These are phyloP conservation scores for Trichoderma semiorbis DNA, from an alignment of 2,329 filamentous ascomycete species.

Conservation along the genomic window DNA sequence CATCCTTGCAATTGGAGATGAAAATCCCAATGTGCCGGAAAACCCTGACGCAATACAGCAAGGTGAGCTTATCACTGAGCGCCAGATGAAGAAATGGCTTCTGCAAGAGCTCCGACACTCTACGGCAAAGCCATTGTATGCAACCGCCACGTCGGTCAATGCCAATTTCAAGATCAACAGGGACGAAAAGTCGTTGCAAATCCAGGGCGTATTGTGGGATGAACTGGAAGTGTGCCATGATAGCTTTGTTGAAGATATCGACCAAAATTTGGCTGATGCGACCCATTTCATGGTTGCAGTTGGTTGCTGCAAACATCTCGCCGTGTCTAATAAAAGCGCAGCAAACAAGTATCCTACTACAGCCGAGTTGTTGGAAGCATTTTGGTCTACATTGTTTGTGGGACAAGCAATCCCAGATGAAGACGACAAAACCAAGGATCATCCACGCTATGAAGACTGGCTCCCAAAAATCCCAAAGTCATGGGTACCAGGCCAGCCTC, in stretches of 20 bases:
- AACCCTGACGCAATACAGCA: background rate
- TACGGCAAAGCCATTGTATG: background rate
- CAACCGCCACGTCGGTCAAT: background rate
- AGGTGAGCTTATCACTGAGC: background rate
- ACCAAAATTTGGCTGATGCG: background rate
- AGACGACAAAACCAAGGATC: background rate
- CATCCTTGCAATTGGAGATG: background rate
- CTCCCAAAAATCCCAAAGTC: background rate
- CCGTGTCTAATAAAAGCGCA: background rate
- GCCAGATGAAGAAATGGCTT: background rate
- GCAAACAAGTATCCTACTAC: background rate
- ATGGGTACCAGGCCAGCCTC: background rate
- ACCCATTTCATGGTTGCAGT: slow-evolving; percentile 1
- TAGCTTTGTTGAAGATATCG: background rate
- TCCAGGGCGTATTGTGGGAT: background rate
- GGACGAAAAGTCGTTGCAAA: background rate
- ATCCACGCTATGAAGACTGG: background rate
- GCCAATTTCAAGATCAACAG: background rate
- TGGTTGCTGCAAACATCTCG: background rate
- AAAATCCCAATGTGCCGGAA: background rate
- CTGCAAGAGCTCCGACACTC: background rate
- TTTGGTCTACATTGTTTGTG: background rate
- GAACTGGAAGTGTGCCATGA: background rate
- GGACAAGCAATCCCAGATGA: background rate
- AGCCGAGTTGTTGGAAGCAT: background rate